These are phyloP conservation scores for Gynandropsis gynandra DNA, from an alignment of 345 rosid species.

Conservation along the genomic window DNA sequence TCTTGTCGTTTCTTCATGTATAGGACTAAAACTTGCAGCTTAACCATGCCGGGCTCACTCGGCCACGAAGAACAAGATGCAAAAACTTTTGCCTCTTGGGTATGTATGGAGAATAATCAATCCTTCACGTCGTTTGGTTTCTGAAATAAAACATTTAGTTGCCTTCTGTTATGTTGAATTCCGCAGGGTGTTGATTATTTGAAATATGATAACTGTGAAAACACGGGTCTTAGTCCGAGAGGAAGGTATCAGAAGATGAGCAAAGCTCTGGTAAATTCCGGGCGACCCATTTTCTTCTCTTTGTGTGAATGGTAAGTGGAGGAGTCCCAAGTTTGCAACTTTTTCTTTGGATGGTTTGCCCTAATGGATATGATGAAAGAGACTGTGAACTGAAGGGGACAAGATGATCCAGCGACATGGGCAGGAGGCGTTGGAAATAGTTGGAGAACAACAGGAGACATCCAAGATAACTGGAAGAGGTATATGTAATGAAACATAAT, in stretches of 20 bases:
- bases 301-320: constrained; percentile 73
- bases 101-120: constrained; percentile 21
- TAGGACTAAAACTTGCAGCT: constrained; percentile 80
- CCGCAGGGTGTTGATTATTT: constrained; percentile 75
- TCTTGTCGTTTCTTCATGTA: constrained; percentile 1
- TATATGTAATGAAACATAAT: constrained; percentile 13
- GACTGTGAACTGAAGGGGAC: constrained; percentile 45
- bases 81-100: constrained; percentile 83
- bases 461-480: constrained; percentile 67
- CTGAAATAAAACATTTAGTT: neutral
- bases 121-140: neutral
- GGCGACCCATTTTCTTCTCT: constrained; percentile 75
- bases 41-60: constrained; percentile 87
- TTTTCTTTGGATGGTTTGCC: constrained; percentile 3
- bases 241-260: constrained; percentile 68
- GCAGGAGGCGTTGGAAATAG: constrained; percentile 77
- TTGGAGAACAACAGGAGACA: constrained; percentile 90
- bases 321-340: neutral
- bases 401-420: constrained; percentile 87
- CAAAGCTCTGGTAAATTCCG: constrained; percentile 54
- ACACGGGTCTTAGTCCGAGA: constrained; percentile 54
- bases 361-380: constrained; percentile 6
- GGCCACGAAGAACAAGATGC: constrained; percentile 92
- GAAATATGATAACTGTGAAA: constrained; percentile 83
- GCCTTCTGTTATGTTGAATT: constrained; percentile 8